Evolutionary conservation across 345 rosid species (phyloP).

Genomic region (Barbarea vulgaris): DNA sequence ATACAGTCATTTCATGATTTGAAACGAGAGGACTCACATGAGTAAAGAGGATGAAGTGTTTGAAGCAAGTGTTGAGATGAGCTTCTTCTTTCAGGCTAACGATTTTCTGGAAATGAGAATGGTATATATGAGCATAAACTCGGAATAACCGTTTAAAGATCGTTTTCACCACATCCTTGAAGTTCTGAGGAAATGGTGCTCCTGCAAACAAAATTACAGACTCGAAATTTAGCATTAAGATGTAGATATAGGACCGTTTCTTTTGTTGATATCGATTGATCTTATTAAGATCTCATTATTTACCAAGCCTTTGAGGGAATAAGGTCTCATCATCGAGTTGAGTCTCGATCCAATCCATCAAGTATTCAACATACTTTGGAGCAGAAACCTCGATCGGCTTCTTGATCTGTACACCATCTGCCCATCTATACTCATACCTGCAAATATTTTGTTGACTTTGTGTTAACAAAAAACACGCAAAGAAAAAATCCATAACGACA

Average conservation of each 20-base stretch:
- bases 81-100: slow-evolving; percentile 99
- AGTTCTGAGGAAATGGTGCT: slow-evolving; percentile 95
- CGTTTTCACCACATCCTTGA: slow-evolving; percentile 95
- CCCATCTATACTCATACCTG: slow-evolving; percentile 99
- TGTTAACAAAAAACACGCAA: background rate
- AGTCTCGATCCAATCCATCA: slow-evolving; percentile 97
- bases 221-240: background rate
- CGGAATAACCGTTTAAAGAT: slow-evolving; percentile 94
- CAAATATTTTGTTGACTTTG: background rate
- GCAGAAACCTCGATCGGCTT: slow-evolving; percentile 99
- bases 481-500: slow-evolving; percentile 3
- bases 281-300: background rate
- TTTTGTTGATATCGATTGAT: background rate
- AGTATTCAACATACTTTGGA: slow-evolving; percentile 96
- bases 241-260: background rate
- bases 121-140: slow-evolving; percentile 95
- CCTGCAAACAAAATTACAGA: slow-evolving; percentile 47
- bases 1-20: background rate
- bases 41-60: slow-evolving; percentile 95
- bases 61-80: slow-evolving; percentile 98
- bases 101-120: slow-evolving; percentile 96
- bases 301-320: slow-evolving; percentile 98
- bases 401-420: slow-evolving; percentile 98
- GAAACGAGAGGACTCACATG: slow-evolving; percentile 57
- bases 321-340: slow-evolving; percentile 97